phyloP scores from a whole-genome alignment of 2,329 filamentous ascomycete species.

The Ophiostoma pallidulum region DNA sequence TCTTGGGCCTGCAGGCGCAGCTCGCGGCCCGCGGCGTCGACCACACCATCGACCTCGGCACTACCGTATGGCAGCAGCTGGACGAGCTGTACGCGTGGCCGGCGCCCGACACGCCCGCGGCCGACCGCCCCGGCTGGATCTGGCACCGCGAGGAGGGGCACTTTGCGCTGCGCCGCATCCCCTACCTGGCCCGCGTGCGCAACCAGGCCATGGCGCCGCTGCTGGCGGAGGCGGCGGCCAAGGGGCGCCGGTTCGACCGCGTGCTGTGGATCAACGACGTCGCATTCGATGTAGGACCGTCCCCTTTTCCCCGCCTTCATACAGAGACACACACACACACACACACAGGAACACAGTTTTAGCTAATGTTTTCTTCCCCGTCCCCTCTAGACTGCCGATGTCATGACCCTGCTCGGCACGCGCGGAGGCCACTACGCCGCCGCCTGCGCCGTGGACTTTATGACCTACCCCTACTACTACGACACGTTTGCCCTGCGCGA shows the following conservation, averaged over 20 bases:
- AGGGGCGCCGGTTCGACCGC: conserved; percentile 43
- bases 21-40: conserved; percentile 42
- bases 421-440: conserved; percentile 47
- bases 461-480: conserved; percentile 43
- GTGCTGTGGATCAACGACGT: conserved; percentile 54
- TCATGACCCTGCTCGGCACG: conserved; percentile 44
- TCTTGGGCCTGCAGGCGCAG: conserved; percentile 45
- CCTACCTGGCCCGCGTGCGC: conserved; percentile 54
- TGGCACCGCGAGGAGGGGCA: conserved; percentile 38
- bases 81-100: conserved; percentile 41
- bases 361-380: no score
- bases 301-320: no score
- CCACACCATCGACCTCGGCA: conserved; percentile 48
- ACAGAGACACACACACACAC: no score
- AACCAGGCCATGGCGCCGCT: conserved; percentile 55
- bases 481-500: conserved; percentile 55
- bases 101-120: conserved; percentile 19
- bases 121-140: conserved; percentile 51
- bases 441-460: conserved; percentile 52
- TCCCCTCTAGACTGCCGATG: conserved; percentile 30
- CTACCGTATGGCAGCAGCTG: conserved; percentile 42
- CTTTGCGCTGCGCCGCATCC: conserved; percentile 54
- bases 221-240: conserved; percentile 33
- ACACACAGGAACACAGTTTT: conserved; percentile 12
- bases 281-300: conserved; percentile 39